phyloP scores from a whole-genome alignment of 2,329 filamentous ascomycete genomes.

The Apiospora phragmitis region DNA sequence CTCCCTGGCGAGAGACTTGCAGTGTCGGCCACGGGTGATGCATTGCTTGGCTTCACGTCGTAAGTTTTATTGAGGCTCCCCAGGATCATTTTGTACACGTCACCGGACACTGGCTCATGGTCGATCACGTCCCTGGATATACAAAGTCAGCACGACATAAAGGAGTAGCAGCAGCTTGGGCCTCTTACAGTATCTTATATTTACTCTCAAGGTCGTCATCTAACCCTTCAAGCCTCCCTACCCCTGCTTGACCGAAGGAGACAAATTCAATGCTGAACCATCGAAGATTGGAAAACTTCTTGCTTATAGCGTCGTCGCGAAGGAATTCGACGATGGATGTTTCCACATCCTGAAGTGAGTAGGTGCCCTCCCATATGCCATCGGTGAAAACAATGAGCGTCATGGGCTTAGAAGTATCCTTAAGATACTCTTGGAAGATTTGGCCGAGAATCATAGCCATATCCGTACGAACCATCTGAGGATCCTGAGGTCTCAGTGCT shows the following conservation, averaged over 20 bases:
- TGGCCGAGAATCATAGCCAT: not conserved
- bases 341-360: not conserved
- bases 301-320: not conserved
- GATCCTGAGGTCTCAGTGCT: not conserved
- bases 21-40: too few species aligned
- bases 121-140: slow-evolving; percentile 28
- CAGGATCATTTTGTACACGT: slow-evolving; percentile 33
- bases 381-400: not conserved
- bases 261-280: slow-evolving; percentile 32
- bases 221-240: slow-evolving; percentile 19
- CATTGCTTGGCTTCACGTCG: not conserved
- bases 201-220: slow-evolving; percentile 17
- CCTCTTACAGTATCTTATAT: slow-evolving; percentile 18
- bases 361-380: not conserved
- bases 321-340: slow-evolving; percentile 9
- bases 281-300: slow-evolving; percentile 7
- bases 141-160: not conserved
- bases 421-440: not conserved
- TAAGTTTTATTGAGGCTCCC: slow-evolving; percentile 20
- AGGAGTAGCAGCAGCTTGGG: not conserved
- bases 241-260: slow-evolving; percentile 27
- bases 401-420: not conserved
- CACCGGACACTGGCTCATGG: slow-evolving; percentile 23
- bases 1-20: not conserved
- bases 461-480: not conserved